These are phyloP conservation scores for Dittrichia graveolens DNA, from an alignment of 129 eudicot species.

Conservation along the genomic window DNA sequence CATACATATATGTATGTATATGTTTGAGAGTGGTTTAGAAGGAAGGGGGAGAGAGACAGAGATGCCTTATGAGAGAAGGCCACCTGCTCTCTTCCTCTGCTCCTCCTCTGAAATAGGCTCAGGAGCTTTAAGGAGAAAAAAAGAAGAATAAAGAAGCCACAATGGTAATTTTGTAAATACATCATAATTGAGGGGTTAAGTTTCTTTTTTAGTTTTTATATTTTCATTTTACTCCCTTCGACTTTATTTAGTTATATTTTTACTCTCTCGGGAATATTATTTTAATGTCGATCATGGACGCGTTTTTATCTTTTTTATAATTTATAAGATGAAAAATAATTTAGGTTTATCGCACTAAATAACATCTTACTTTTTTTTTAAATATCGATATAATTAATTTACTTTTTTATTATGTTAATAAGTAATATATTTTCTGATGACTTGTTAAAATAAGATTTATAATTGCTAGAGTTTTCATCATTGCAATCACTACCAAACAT, in stretches of 20 bases:
- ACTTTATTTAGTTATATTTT: slow-evolving; percentile 11
- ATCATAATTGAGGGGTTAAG: slow-evolving; percentile 30
- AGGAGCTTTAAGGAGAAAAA: slow-evolving; percentile 26
- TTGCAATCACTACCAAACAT: no score
- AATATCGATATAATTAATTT: no score
- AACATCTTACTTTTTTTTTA: no score
- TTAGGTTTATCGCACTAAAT: no score
- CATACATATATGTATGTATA: not conserved
- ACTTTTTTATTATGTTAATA: no score
- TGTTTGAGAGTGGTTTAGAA: not conserved
- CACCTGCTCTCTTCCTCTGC: slow-evolving; percentile 50
- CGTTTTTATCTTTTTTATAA: no score
- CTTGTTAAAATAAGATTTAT: no score
- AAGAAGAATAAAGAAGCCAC: slow-evolving; percentile 45
- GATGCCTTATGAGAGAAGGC: slow-evolving; percentile 45
- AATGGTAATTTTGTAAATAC: slow-evolving; percentile 25
- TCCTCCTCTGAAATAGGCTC: slow-evolving; percentile 45
- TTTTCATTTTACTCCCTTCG: slow-evolving; percentile 11
- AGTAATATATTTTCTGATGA: no score
- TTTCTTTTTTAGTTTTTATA: not conserved
- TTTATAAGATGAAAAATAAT: no score
- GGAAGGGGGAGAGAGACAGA: slow-evolving; percentile 46
- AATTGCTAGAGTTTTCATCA: no score
- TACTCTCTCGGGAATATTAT: not conserved
- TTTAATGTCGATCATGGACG: not conserved